These are phyloP conservation scores for Castanopsis chinensis DNA, from an alignment of 306 rosid genomes.

Conservation along the genomic window DNA sequence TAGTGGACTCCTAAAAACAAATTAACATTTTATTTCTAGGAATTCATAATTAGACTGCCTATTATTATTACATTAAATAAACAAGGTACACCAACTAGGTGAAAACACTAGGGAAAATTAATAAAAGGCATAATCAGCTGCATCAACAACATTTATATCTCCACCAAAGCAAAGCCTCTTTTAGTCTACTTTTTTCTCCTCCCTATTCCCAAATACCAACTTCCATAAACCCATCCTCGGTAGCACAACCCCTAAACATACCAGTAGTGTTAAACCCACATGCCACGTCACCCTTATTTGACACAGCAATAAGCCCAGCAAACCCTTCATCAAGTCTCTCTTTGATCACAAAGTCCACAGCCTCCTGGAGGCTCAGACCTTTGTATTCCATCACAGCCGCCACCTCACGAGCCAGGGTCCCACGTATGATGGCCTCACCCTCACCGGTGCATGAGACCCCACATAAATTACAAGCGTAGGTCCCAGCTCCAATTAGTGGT, in stretches of 20 bases:
- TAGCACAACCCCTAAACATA: slow-evolving; percentile 84
- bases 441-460: slow-evolving; percentile 96
- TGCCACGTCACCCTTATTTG: slow-evolving; percentile 74
- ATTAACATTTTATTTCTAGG: no score
- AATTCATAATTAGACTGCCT: no score
- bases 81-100: no score
- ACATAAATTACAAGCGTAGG: slow-evolving; percentile 79
- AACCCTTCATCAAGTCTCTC: slow-evolving; percentile 75
- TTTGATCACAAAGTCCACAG: slow-evolving; percentile 73
- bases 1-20: no score
- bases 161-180: no score
- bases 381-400: slow-evolving; percentile 96
- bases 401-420: slow-evolving; percentile 88
- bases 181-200: not conserved
- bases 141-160: no score
- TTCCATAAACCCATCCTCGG: slow-evolving; percentile 87
- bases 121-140: no score
- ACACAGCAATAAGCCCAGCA: slow-evolving; percentile 90
- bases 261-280: slow-evolving; percentile 78
- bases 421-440: slow-evolving; percentile 94
- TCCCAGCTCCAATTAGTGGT: slow-evolving; percentile 81
- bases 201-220: slow-evolving; percentile 79
- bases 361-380: slow-evolving; percentile 68
- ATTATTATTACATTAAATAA: no score
- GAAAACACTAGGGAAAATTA: no score